Percentiles rank a stretch among this genome's conserved stretches.
Evolutionary conservation across 352 stramenopile genomes (phyloP).

Genomic region (Paralagenidium karlingii): DNA sequence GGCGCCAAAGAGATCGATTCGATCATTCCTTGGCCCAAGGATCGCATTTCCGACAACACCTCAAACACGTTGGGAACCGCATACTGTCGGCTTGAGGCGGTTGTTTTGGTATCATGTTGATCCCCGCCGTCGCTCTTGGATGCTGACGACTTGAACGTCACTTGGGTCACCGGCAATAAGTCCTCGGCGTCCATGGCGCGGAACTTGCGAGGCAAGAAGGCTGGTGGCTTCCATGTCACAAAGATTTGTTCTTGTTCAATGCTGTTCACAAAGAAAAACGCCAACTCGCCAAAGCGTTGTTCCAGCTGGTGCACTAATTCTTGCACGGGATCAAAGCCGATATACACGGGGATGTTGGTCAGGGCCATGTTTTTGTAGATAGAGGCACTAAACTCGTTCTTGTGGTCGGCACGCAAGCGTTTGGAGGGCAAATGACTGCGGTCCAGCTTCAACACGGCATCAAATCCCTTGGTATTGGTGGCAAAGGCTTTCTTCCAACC

Average conservation of each 20-base stretch:
- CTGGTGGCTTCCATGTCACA: slow-evolving; percentile 66
- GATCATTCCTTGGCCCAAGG: slow-evolving; percentile 50
- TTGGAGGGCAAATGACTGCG: slow-evolving; percentile 44
- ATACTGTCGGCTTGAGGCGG: slow-evolving; percentile 17
- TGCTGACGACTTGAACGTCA: slow-evolving; percentile 3
- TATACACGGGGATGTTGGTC: slow-evolving; percentile 37
- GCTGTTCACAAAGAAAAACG: slow-evolving; percentile 70
- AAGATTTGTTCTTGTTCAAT: slow-evolving; percentile 49
- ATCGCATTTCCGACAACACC: slow-evolving; percentile 61
- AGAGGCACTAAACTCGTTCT: slow-evolving; percentile 54
- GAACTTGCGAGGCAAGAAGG: slow-evolving; percentile 71
- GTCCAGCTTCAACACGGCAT: slow-evolving; percentile 38
- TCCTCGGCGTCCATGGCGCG: slow-evolving; percentile 58
- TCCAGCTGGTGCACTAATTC: slow-evolving; percentile 46
- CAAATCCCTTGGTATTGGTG: slow-evolving; percentile 40
- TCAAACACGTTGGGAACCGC: slow-evolving; percentile 70
- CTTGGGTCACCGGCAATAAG: slow-evolving; percentile 36
- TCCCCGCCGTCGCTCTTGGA: too few relatives aligned
- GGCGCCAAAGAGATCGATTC: slow-evolving; percentile 32
- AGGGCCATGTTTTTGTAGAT: slow-evolving; percentile 85
- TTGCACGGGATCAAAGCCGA: slow-evolving; percentile 68
- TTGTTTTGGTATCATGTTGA: slow-evolving; percentile 2
- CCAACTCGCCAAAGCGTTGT: slow-evolving; percentile 41
- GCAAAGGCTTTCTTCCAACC: slow-evolving; percentile 59
- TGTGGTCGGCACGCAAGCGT: slow-evolving; percentile 33